These are phyloP conservation scores for Mayamaea pseudoterrestris DNA, from an alignment of 108 stramenopile genomes.

Conservation along the genomic window DNA sequence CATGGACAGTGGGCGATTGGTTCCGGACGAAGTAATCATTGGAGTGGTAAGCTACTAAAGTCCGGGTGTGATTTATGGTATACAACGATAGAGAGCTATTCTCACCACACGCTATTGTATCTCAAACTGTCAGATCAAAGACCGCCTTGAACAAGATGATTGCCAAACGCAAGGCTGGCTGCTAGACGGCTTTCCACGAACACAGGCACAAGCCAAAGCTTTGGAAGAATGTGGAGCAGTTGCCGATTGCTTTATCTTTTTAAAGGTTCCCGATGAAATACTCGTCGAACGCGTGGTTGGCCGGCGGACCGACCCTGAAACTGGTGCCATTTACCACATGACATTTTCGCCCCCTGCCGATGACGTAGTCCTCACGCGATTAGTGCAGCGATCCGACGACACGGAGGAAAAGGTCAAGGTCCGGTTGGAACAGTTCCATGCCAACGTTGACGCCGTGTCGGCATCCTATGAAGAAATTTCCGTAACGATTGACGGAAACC, in stretches of 20 bases:
- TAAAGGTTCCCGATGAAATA: constrained; percentile 89
- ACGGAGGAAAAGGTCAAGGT: constrained; percentile 93
- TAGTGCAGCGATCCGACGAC: constrained; percentile 90
- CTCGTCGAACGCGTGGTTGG: constrained; percentile 93
- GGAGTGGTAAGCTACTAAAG: constrained; percentile 42
- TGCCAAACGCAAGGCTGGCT: constrained; percentile 87
- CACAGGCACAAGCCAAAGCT: constrained; percentile 86
- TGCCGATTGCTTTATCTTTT: constrained; percentile 84
- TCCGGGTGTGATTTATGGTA: neutral
- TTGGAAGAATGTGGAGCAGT: constrained; percentile 67
- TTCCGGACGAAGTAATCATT: constrained; percentile 95
- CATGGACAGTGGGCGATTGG: constrained; percentile 90
- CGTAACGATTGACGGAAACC: constrained; percentile 67
- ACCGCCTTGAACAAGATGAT: constrained; percentile 73
- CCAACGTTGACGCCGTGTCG: constrained; percentile 75
- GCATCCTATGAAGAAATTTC: constrained; percentile 56
- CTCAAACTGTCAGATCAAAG: constrained; percentile 39
- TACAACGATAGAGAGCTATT: neutral
- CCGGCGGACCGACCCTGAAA: constrained; percentile 90
- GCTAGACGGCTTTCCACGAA: constrained; percentile 96
- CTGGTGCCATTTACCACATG: constrained; percentile 95
- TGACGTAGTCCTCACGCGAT: constrained; percentile 50
- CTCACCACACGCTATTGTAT: neutral
- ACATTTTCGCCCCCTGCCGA: constrained; percentile 80
- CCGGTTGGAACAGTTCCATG: constrained; percentile 81